Evolutionary conservation across 2,329 filamentous ascomycete genomes (phyloP).

Genomic region (Ilyonectria sp.): DNA sequence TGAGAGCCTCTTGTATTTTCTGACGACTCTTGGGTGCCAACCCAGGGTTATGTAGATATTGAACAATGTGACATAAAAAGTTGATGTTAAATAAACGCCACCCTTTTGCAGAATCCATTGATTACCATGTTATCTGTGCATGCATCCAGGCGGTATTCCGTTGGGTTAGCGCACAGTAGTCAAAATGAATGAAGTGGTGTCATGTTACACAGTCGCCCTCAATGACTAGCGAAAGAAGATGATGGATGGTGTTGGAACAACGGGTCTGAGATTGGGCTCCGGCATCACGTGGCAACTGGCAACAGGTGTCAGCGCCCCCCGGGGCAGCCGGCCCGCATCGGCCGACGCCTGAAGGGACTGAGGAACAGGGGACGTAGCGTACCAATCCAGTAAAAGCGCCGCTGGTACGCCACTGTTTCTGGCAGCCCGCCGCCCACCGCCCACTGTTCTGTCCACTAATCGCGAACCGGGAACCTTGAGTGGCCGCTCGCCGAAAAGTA

Average conservation of each 20-base stretch:
- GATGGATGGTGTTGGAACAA: constrained; percentile 26
- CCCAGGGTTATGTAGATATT: background rate
- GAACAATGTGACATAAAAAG: too few relatives aligned
- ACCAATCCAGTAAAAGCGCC: background rate
- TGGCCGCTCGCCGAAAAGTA: constrained; percentile 43
- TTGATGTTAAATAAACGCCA: too few relatives aligned
- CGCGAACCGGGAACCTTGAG: too few relatives aligned
- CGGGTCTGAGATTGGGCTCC: background rate
- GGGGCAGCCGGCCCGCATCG: constrained; percentile 21
- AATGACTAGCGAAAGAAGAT: constrained; percentile 14
- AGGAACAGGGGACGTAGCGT: background rate
- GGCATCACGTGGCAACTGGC: constrained; percentile 22
- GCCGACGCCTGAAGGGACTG: constrained; percentile 13
- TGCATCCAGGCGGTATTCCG: background rate
- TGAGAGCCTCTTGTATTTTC: background rate
- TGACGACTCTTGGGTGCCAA: too few relatives aligned
- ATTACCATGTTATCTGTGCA: too few relatives aligned
- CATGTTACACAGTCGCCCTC: constrained; percentile 4
- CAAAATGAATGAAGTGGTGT: constrained; percentile 11
- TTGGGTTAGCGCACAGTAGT: background rate
- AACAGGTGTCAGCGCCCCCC: background rate
- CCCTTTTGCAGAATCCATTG: too few relatives aligned
- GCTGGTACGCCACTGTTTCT: background rate
- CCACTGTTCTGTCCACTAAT: background rate
- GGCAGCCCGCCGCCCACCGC: background rate